Evolutionary conservation across 345 rosid species (phyloP).

Genomic region (Bruguiera parviflora): DNA sequence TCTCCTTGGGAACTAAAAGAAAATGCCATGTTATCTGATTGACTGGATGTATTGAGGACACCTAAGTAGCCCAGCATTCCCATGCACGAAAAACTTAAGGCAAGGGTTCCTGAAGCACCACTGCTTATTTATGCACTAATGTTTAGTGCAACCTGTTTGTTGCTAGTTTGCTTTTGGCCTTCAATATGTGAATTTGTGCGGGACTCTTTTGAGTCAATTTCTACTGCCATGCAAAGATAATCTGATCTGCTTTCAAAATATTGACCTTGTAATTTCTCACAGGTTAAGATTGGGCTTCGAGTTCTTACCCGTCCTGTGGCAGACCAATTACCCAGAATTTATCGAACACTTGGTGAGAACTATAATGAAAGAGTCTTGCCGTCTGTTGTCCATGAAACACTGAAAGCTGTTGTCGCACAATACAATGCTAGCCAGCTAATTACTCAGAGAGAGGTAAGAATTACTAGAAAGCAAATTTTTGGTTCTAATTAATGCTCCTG

Average conservation of each 20-base stretch:
- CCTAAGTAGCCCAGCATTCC: too few species aligned
- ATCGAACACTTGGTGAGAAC: conserved; percentile 77
- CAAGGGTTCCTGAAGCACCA: too few species aligned
- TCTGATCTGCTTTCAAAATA: not conserved
- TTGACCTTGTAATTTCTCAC: conserved; percentile 17
- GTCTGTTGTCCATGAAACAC: conserved; percentile 85
- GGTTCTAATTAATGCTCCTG: not conserved
- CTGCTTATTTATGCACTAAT: too few species aligned
- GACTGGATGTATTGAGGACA: too few species aligned
- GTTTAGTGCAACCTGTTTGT: too few species aligned
- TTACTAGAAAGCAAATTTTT: not conserved
- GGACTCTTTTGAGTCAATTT: not conserved
- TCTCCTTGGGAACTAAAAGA: too few species aligned
- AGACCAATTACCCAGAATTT: conserved; percentile 65
- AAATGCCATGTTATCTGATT: too few species aligned
- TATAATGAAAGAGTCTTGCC: conserved; percentile 87
- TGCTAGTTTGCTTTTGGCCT: too few species aligned
- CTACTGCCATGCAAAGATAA: not conserved
- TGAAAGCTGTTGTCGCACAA: conserved; percentile 92
- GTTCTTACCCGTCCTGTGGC: conserved; percentile 88
- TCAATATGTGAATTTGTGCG: too few species aligned
- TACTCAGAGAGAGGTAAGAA: conserved; percentile 82
- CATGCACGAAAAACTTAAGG: too few species aligned
- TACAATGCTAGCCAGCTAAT: conserved; percentile 96
- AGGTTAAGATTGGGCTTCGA: conserved; percentile 94